phyloP scores from a whole-genome alignment of 2,329 filamentous ascomycete species.

The Penicillium palitans region DNA sequence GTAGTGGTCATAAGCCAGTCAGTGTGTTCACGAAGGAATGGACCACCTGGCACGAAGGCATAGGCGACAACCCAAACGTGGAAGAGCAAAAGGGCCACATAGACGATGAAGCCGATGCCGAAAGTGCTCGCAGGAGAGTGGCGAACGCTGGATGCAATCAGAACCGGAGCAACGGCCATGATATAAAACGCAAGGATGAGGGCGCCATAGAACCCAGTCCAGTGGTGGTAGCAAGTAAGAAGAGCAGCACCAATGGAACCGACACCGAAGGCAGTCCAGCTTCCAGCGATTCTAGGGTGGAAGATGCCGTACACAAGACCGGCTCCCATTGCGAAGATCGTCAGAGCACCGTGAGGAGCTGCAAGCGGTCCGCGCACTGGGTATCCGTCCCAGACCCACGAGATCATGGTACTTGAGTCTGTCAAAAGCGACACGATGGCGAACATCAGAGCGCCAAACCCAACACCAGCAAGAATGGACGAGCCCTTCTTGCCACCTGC shows the following conservation, averaged over 20 bases:
- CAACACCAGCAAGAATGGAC: constrained; percentile 69
- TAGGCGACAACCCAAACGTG: constrained; percentile 99
- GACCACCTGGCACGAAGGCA: constrained; percentile 93
- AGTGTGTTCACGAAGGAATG: constrained; percentile 86
- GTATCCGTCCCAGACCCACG: constrained; percentile 97
- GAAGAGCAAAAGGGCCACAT: constrained; percentile 94
- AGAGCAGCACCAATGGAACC: constrained; percentile 78
- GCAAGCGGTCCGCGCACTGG: constrained; percentile 84
- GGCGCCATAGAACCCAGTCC: constrained; percentile 86
- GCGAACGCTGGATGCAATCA: constrained; percentile 74
- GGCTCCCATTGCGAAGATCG: constrained; percentile 79
- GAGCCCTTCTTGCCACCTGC: constrained; percentile 64
- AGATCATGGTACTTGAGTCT: constrained; percentile 97
- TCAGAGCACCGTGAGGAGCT: constrained; percentile 85
- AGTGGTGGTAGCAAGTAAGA: constrained; percentile 75
- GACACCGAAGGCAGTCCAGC: constrained; percentile 76
- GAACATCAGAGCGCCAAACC: constrained; percentile 82
- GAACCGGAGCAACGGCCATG: constrained; percentile 72
- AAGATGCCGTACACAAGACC: constrained; percentile 77
- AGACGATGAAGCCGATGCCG: constrained; percentile 83
- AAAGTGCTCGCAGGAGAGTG: constrained; percentile 78
- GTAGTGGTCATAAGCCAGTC: constrained; percentile 91
- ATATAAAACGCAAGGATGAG: constrained; percentile 75
- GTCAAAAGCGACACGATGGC: constrained; percentile 88
- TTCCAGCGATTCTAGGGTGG: constrained; percentile 67